Percentiles rank a stretch among this genome's conserved stretches.
Evolutionary conservation across 2,329 filamentous ascomycete genomes (phyloP).

Genomic region (Clonostachys rhizophaga): DNA sequence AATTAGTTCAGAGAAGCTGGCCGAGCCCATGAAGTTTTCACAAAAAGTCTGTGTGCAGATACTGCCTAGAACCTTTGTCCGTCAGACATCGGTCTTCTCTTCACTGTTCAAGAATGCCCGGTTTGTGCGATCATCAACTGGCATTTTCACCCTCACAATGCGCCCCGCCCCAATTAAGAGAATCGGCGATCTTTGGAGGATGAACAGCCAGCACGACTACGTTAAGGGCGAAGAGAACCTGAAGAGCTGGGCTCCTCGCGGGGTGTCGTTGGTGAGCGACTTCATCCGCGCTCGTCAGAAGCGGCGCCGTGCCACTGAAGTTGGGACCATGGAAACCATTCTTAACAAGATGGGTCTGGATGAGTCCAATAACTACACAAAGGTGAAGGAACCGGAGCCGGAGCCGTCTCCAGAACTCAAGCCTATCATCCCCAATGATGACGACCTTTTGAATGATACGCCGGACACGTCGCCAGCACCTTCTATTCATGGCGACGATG

Average conservation of each 20-base stretch:
- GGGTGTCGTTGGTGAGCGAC: conserved; percentile 87
- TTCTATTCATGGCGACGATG: conserved; percentile 20
- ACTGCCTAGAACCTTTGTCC: conserved; percentile 75
- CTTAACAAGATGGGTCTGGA: conserved; percentile 54
- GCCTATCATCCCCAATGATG: conserved; percentile 43
- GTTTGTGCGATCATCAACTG: conserved; percentile 81
- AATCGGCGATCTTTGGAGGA: conserved; percentile 89
- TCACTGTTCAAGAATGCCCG: conserved; percentile 80
- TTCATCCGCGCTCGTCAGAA: conserved; percentile 74
- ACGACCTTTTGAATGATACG: conserved; percentile 54
- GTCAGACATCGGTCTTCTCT: conserved; percentile 82
- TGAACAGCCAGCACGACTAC: conserved; percentile 92
- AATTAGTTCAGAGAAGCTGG: conserved; percentile 74
- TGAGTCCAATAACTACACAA: conserved; percentile 25
- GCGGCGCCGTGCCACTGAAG: conserved; percentile 69
- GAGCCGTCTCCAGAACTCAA: conserved; percentile 27
- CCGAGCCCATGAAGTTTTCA: conserved; percentile 84
- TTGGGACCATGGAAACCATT: conserved; percentile 68
- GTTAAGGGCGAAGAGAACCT: conserved; percentile 93
- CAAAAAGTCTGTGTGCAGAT: conserved; percentile 81
- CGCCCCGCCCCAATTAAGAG: conserved; percentile 87
- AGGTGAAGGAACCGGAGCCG: conserved; percentile 25
- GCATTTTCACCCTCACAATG: conserved; percentile 81
- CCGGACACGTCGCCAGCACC: conserved; percentile 45
- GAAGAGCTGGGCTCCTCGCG: conserved; percentile 79